Conservation (phyloP, 306 rosid genomes). For the Canavalia gladiata region DNA sequence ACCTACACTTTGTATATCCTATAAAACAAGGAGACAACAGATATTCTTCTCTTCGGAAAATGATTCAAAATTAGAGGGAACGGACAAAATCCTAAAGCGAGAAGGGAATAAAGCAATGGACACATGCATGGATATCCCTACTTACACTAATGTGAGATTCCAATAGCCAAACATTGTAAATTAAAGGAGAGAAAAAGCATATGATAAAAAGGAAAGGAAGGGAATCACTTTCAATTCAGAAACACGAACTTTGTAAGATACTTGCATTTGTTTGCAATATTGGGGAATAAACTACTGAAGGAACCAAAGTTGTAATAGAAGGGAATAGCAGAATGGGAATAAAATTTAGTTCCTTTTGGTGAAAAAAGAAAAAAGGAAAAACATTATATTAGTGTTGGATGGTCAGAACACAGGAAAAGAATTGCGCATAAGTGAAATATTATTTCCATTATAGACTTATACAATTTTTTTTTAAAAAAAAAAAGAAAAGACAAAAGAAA, state of each 20-base stretch:
- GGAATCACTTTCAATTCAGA: constrained; percentile 37
- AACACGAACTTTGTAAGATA: background rate
- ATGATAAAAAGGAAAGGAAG: constrained; percentile 37
- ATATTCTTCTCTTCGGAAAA: constrained; percentile 12
- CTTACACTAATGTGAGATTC: constrained; percentile 28
- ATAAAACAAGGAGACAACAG: background rate
- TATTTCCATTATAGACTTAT: too few relatives aligned
- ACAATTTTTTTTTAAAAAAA: too few relatives aligned
- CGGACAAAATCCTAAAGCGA: constrained; percentile 44
- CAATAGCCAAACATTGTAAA: background rate
- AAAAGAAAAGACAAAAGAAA: too few relatives aligned
- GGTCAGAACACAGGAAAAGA: too few relatives aligned
- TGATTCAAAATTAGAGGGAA: constrained; percentile 36
- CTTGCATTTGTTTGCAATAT: background rate
- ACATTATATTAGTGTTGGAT: too few relatives aligned
- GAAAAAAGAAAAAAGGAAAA: too few relatives aligned
- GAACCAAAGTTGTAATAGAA: background rate
- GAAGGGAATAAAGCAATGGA: constrained; percentile 43
- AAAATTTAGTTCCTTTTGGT: background rate
- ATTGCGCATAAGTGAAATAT: too few relatives aligned
- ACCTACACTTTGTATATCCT: constrained; percentile 47
- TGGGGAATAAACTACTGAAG: background rate
- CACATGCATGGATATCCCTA: constrained; percentile 27
- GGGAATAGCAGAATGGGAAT: background rate
- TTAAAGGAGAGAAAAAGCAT: constrained; percentile 34